Percentiles rank a stretch among this genome's conserved stretches.
Evolutionary conservation across 2,329 filamentous ascomycete genomes (phyloP).

Genomic region (Ophiocordyceps camponoti-saundersi): DNA sequence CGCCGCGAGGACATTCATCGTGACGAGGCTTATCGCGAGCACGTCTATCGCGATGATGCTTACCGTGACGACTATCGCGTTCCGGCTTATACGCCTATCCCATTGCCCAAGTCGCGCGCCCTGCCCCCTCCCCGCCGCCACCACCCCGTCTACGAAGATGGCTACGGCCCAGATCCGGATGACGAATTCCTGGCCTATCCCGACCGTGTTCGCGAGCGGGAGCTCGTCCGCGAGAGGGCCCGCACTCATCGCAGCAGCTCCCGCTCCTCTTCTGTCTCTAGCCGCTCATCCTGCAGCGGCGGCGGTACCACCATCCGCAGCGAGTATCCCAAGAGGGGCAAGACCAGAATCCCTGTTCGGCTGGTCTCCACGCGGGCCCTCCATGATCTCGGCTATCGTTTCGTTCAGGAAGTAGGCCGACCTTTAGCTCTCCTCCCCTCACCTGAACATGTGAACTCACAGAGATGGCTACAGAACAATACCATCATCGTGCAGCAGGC

Average conservation of each 20-base stretch:
- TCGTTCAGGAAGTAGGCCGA: conserved; percentile 57
- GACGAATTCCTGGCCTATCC: conserved; percentile 51
- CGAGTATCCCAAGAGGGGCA: conserved; percentile 67
- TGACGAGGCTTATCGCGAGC: not conserved
- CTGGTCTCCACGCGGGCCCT: conserved; percentile 69
- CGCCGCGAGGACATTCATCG: conserved; percentile 23
- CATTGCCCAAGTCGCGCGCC: conserved; percentile 46
- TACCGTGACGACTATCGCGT: conserved; percentile 19
- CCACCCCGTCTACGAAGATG: conserved; percentile 44
- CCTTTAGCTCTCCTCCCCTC: no score
- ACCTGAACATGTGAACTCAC: no score
- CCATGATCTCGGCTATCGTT: conserved; percentile 73
- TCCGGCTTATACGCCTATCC: conserved; percentile 41
- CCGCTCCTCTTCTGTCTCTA: conserved; percentile 26
- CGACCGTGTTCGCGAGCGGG: conserved; percentile 43
- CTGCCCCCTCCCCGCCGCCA: conserved; percentile 42
- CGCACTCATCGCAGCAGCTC: conserved; percentile 22
- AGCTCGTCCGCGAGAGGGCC: conserved; percentile 30
- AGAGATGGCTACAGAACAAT: conserved; percentile 42
- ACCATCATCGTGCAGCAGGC: conserved; percentile 71
- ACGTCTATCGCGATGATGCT: not conserved
- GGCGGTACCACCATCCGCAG: conserved; percentile 34
- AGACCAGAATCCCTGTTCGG: conserved; percentile 70
- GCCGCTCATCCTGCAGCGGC: conserved; percentile 27
- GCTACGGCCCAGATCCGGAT: conserved; percentile 51